phyloP scores from a whole-genome alignment of 148 eudicot genomes.

The Pharnaceum exiguum region DNA sequence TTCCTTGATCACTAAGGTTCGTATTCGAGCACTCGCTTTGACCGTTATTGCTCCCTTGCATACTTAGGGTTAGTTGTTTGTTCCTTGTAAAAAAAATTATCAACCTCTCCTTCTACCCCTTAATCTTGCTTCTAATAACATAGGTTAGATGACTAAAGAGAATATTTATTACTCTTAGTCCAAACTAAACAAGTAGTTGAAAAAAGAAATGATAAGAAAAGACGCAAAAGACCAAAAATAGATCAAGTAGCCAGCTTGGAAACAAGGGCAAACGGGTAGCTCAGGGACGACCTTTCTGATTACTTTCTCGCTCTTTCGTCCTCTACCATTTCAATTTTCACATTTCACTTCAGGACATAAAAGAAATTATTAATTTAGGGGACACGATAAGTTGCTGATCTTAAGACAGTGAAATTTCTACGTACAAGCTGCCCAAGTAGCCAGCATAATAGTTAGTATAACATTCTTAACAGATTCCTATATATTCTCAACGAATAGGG shows the following conservation, averaged over 20 bases:
- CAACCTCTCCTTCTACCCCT: too few relatives aligned
- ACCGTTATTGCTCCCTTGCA: constrained; percentile 36
- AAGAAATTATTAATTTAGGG: constrained; percentile 8
- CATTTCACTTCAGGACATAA: constrained; percentile 18
- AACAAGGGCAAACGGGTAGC: constrained; percentile 1
- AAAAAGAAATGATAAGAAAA: not conserved
- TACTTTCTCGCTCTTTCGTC: constrained; percentile 9
- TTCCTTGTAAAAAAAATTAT: too few relatives aligned
- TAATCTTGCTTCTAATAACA: constrained; percentile 4
- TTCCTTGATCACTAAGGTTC: constrained; percentile 24
- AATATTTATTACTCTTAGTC: not conserved
- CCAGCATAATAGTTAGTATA: too few relatives aligned
- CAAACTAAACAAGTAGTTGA: not conserved
- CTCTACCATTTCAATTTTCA: not conserved
- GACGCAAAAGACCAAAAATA: constrained; percentile 7
- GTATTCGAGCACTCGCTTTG: constrained; percentile 34
- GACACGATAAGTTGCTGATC: constrained; percentile 14
- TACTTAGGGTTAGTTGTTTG: not conserved
- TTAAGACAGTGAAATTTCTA: constrained; percentile 15
- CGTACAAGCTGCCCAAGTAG: too few relatives aligned
- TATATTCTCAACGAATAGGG: too few relatives aligned
- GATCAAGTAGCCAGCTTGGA: constrained; percentile 7
- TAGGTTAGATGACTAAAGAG: constrained; percentile 8
- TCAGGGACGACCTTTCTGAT: constrained; percentile 18
- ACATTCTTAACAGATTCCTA: too few relatives aligned